Evolutionary conservation across 202 grass and related monocot species (phyloP).

Genomic region (Zizania palustris): DNA sequence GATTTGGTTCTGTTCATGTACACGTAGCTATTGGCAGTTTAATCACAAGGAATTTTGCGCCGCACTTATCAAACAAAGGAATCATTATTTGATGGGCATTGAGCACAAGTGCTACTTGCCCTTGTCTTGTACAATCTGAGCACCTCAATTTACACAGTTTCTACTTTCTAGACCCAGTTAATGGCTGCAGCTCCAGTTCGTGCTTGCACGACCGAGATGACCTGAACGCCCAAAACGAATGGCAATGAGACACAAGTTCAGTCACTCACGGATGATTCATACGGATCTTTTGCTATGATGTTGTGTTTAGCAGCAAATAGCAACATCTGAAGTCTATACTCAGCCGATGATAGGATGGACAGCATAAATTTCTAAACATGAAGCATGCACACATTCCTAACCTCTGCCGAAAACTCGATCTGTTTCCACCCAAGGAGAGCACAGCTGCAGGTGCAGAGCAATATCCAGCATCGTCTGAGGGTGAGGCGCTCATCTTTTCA

Average conservation of each 20-base stretch:
- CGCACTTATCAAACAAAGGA: background rate
- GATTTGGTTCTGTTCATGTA: background rate
- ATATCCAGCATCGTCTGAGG: constrained; percentile 17
- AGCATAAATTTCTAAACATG: background rate
- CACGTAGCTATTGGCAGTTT: background rate
- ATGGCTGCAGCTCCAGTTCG: constrained; percentile 46
- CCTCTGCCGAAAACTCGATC: constrained; percentile 49
- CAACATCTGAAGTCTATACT: background rate
- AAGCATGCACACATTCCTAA: constrained; percentile 17
- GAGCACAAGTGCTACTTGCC: constrained; percentile 30
- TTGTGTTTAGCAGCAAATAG: background rate
- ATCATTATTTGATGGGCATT: background rate
- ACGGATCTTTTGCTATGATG: background rate
- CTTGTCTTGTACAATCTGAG: constrained; percentile 10
- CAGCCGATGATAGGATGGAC: background rate
- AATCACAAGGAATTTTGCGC: background rate
- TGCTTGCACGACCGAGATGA: constrained; percentile 37
- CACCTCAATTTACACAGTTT: constrained; percentile 17
- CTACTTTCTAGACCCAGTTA: background rate
- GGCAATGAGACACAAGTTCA: background rate
- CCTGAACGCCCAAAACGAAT: constrained; percentile 7
- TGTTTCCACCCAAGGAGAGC: background rate
- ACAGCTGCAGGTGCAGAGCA: constrained; percentile 27
- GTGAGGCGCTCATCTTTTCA: constrained; percentile 32
- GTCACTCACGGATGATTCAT: background rate